Conservation (phyloP, 306 rosid species). For the Prunus armeniaca region DNA sequence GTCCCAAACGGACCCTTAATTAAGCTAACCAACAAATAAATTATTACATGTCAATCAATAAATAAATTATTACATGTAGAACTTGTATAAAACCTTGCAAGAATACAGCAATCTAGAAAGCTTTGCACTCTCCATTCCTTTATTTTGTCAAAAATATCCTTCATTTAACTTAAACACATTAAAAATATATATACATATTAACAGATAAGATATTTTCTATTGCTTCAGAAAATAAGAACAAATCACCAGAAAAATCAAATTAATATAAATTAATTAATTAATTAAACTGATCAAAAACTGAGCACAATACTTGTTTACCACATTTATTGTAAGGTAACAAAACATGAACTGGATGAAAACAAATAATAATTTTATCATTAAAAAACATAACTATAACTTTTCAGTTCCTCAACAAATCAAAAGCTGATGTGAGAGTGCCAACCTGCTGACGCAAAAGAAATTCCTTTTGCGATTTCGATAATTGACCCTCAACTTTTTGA, state of each 20-base stretch:
- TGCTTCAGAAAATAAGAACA: neutral
- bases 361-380: too few relatives aligned
- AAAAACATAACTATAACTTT: neutral
- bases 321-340: too few relatives aligned
- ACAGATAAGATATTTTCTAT: neutral
- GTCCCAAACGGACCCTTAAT: too few relatives aligned
- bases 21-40: too few relatives aligned
- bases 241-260: neutral
- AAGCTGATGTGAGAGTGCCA: conserved; percentile 29
- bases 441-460: conserved; percentile 99
- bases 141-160: neutral
- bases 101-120: neutral
- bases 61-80: neutral
- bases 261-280: too few relatives aligned
- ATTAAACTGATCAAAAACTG: too few relatives aligned
- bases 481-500: conserved; percentile 96
- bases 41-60: too few relatives aligned
- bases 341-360: too few relatives aligned
- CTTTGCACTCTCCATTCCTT: neutral
- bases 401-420: neutral
- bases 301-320: too few relatives aligned
- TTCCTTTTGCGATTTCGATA: conserved; percentile 97
- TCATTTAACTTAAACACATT: neutral
- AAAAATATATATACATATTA: too few relatives aligned
- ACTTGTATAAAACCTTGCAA: neutral